Evolutionary conservation across 1,284 basidiomycete species (phyloP).

Genomic region (Malassezia equina): DNA sequence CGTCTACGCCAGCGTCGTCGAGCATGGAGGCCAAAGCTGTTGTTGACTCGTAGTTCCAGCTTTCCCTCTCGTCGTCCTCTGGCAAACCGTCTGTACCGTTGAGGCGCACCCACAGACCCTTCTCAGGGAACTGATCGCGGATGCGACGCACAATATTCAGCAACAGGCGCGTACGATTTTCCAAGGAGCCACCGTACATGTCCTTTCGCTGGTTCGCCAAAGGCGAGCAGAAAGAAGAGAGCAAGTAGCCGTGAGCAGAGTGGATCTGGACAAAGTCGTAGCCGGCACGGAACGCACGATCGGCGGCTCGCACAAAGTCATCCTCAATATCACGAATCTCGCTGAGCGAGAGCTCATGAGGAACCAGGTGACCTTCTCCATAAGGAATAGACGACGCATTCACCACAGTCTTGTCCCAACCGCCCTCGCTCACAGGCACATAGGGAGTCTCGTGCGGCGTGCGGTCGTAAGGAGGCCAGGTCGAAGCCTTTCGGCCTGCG

Average conservation of each 20-base stretch:
- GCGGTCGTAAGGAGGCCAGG: slow-evolving; percentile 49
- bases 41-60: slow-evolving; percentile 34
- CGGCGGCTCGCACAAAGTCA: slow-evolving; percentile 59
- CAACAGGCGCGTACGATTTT: slow-evolving; percentile 32
- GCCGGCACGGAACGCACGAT: slow-evolving; percentile 51
- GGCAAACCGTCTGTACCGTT: slow-evolving; percentile 34
- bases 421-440: slow-evolving; percentile 49
- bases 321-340: slow-evolving; percentile 59
- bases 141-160: slow-evolving; percentile 27
- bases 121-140: slow-evolving; percentile 31
- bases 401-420: slow-evolving; percentile 62
- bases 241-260: slow-evolving; percentile 55
- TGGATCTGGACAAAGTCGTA: slow-evolving; percentile 66
- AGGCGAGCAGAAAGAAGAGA: slow-evolving; percentile 52
- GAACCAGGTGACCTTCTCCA: slow-evolving; percentile 52
- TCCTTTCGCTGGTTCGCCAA: slow-evolving; percentile 42
- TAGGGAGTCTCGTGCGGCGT: slow-evolving; percentile 16
- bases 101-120: slow-evolving; percentile 42
- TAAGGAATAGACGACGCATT: slow-evolving; percentile 59
- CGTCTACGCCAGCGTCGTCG: slow-evolving; percentile 33
- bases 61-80: slow-evolving; percentile 24
- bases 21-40: slow-evolving; percentile 28
- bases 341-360: slow-evolving; percentile 55
- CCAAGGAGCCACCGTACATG: slow-evolving; percentile 42
- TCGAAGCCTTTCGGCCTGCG: slow-evolving; percentile 63